These are phyloP conservation scores for Suhomyces tanzawaensis DNA, from an alignment of 805 yeast genomes.

Conservation along the genomic window DNA sequence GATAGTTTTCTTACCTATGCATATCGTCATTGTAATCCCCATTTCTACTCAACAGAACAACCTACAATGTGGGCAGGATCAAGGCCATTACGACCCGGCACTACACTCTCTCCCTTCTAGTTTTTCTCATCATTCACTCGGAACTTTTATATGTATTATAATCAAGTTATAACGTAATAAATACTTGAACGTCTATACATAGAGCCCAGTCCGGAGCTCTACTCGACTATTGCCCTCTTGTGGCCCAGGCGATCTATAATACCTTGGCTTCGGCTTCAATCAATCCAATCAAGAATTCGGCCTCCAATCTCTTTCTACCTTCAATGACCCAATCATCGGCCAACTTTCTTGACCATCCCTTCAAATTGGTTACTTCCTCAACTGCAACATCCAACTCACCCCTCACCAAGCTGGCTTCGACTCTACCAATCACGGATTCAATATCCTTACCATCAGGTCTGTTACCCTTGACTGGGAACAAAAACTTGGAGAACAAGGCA, in stretches of 20 bases:
- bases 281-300: conserved; percentile 72
- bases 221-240: too few relatives aligned
- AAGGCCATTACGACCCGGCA: too few relatives aligned
- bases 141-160: too few relatives aligned
- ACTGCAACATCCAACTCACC: conserved; percentile 86
- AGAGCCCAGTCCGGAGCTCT: too few relatives aligned
- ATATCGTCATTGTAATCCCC: too few relatives aligned
- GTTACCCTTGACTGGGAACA: conserved; percentile 75
- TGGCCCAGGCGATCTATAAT: conserved; percentile 27
- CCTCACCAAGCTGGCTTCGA: conserved; percentile 67
- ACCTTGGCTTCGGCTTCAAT: conserved; percentile 61
- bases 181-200: too few relatives aligned
- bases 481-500: conserved; percentile 66
- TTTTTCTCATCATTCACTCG: too few relatives aligned
- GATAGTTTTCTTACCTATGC: too few relatives aligned
- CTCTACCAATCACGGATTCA: conserved; percentile 85
- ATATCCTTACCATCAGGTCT: conserved; percentile 76
- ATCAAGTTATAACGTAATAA: too few relatives aligned
- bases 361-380: conserved; percentile 83
- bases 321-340: conserved; percentile 91
- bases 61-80: too few relatives aligned
- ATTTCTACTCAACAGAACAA: too few relatives aligned
- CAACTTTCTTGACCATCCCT: conserved; percentile 89
- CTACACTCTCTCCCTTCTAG: too few relatives aligned
- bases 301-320: conserved; percentile 85